Conservation (phyloP, 345 rosid species). For the Hibiscus syriacus region DNA sequence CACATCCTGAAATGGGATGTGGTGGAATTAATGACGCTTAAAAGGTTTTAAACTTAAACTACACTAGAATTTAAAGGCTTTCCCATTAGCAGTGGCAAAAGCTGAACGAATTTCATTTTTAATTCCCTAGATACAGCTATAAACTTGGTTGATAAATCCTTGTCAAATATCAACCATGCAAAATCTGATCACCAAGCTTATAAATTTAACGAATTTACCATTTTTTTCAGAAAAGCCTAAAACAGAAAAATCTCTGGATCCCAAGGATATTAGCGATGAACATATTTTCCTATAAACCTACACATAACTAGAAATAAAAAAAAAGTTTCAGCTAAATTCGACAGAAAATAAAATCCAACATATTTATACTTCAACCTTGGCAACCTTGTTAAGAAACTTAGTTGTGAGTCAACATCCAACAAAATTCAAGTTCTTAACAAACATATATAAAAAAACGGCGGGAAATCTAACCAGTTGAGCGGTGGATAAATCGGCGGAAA, state of each 20-base stretch:
- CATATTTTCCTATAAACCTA: not conserved
- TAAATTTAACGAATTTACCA: not conserved
- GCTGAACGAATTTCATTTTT: not conserved
- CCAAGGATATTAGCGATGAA: no score
- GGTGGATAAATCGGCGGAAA: constrained; percentile 29
- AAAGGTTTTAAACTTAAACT: not conserved
- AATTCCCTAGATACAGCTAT: not conserved
- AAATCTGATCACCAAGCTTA: not conserved
- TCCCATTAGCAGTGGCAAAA: not conserved
- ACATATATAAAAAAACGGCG: not conserved
- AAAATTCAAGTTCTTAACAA: constrained; percentile 3
- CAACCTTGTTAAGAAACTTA: not conserved
- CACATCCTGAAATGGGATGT: constrained; percentile 31
- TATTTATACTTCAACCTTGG: not conserved
- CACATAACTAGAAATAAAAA: not conserved
- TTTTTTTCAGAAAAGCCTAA: not conserved
- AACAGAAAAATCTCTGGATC: not conserved
- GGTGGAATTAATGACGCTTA: not conserved
- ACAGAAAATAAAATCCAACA: not conserved
- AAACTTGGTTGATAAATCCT: not conserved
- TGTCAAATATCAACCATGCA: not conserved
- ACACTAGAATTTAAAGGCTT: not conserved
- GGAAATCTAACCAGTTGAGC: constrained; percentile 36
- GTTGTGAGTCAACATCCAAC: not conserved
- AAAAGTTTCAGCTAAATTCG: not conserved